Base-by-base conservation (phyloP, 768 basidiomycete species). In the Russula emetica region DNA sequence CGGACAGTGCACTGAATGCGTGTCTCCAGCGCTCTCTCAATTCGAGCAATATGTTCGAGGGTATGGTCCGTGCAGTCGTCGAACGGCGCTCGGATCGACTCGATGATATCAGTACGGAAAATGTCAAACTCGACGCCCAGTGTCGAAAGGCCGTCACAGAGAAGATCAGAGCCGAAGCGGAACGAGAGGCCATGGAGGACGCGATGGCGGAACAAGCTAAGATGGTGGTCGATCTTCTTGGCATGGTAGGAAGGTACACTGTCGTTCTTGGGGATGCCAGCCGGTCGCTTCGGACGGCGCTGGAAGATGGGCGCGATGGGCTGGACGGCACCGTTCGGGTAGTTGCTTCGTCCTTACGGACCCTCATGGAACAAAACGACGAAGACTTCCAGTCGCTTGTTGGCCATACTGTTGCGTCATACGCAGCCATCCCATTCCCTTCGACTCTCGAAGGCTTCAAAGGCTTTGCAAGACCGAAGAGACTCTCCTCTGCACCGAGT, bases 31-130 rank as follows among this genome's bases (percentile, higher is more conserved):
- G 86, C 6, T 87, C 90, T 3, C 80, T 80, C 62, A 94, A 92
- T 71, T 85, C 90, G 5, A 80, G 77, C 65, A 84, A 87, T 36
- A 88, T 94, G 81, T 92, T 94, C 70, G 90, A 92, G 53, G 92
- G 90, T 18, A 90, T 88, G 42, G 82, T 94, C 71, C 84, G 88
- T n/a, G 90, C 90, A 18, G 85, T 87, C 55, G 84, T 87, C 38
- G 89, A 94, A 70, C 79, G 92, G 59, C 85, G 82, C 64, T 89
- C 87, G 5, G 90, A 92, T 66, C 85, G 85, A 68, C 75, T 92
- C 40, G 92, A 93, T 71, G 88, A 92, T 30, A 70, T 82, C 44
- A 82, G 80, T 69, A 72, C 85, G 28, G 86, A 90, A 64, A 87
- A 83, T 66, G 76, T 94, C 70, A 87, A 85, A 70, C 79, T 88